A percentile compares a stretch with the other conserved stretches of the same genome.
phyloP scores from a whole-genome alignment of 331 rosid genomes.

The Cydonia oblonga region DNA sequence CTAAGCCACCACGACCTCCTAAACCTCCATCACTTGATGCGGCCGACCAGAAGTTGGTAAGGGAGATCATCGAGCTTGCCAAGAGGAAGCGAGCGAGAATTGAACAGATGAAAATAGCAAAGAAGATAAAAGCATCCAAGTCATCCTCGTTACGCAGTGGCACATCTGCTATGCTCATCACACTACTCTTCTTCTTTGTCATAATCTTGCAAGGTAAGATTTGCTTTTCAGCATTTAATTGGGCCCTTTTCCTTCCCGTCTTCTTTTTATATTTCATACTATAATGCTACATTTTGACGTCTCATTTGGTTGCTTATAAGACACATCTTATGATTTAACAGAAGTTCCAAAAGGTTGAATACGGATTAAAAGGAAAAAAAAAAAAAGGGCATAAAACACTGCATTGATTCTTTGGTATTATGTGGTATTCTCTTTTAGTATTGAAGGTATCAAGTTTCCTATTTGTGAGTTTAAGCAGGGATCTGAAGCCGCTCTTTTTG shows the following conservation, averaged over 20 bases:
- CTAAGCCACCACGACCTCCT: conserved; percentile 67
- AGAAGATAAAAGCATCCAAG: conserved; percentile 44
- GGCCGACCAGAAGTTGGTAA: conserved; percentile 48
- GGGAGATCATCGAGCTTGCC: conserved; percentile 53
- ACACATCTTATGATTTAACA: background rate
- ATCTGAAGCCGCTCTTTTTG: background rate
- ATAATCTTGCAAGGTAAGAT: conserved; percentile 47
- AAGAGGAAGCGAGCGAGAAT: conserved; percentile 58
- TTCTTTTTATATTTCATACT: background rate
- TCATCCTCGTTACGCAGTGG: conserved; percentile 22
- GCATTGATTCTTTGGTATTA: background rate
- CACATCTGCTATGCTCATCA: conserved; percentile 50
- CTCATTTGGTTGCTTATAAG: background rate
- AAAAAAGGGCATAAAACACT: too few species aligned
- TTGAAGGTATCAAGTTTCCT: too few species aligned
- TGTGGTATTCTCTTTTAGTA: background rate
- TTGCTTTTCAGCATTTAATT: conserved; percentile 1
- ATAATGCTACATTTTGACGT: background rate
- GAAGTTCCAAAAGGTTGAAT: background rate
- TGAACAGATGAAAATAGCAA: conserved; percentile 41
- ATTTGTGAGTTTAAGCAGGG: background rate
- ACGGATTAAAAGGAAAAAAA: background rate
- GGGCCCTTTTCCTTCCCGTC: background rate
- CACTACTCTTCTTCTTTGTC: conserved; percentile 41
- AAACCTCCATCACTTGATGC: conserved; percentile 57